phyloP scores from a whole-genome alignment of 2,329 filamentous ascomycete genomes.

The Penicillium paneum region DNA sequence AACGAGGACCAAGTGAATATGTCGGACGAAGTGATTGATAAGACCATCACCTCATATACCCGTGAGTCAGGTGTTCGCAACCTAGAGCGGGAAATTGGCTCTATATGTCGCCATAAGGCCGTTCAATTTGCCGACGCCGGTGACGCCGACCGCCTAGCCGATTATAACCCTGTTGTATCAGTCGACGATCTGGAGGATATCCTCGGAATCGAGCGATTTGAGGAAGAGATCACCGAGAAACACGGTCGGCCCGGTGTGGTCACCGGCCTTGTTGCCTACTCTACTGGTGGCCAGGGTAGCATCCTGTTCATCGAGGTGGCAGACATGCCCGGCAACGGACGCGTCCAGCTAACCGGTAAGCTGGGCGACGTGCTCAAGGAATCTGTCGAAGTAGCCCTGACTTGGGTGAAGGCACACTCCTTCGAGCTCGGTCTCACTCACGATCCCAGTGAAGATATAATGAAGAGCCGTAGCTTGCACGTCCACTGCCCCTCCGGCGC shows the following conservation, averaged over 20 bases:
- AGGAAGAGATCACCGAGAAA: conserved; percentile 92
- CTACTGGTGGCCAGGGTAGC: conserved; percentile 84
- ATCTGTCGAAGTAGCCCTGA: conserved; percentile 90
- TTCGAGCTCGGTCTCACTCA: conserved; percentile 82
- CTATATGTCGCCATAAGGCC: conserved; percentile 90
- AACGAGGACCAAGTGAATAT: conserved; percentile 70
- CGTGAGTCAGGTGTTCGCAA: conserved; percentile 95
- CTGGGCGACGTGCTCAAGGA: conserved; percentile 96
- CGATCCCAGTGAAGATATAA: conserved; percentile 82
- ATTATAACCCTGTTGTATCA: conserved; percentile 71
- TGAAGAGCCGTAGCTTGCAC: conserved; percentile 91
- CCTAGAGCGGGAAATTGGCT: conserved; percentile 90
- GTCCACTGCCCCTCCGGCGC: conserved; percentile 94
- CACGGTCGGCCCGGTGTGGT: conserved; percentile 81
- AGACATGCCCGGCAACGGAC: conserved; percentile 90
- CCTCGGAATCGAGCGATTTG: conserved; percentile 86
- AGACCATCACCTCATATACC: conserved; percentile 94
- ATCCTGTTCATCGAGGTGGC: conserved; percentile 98
- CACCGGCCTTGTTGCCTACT: conserved; percentile 93
- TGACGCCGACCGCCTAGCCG: conserved; percentile 64
- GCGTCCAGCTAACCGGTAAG: conserved; percentile 92
- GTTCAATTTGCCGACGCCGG: conserved; percentile 91
- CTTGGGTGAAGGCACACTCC: conserved; percentile 95
- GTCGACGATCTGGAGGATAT: conserved; percentile 84
- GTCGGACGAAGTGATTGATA: conserved; percentile 80